Evolutionary conservation across 2,329 filamentous ascomycete genomes (phyloP), one percentile per base, ranked within the genome.

Genomic region (Acrodontium crateriforme): DNA sequence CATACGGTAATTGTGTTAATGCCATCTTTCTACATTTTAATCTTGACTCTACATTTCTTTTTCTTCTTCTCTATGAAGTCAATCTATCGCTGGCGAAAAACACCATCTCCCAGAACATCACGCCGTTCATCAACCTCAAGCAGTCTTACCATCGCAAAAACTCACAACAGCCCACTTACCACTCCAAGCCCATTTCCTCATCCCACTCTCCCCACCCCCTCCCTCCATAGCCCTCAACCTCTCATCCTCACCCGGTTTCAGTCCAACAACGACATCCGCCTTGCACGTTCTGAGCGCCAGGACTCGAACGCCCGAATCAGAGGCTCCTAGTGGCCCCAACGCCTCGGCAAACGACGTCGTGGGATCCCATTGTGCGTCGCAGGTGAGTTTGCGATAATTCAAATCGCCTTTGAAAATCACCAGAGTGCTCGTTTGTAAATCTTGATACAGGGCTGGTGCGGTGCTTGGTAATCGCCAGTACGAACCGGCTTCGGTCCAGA

Each of bases 121-220:
- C n/a, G n/a, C n/a, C n/a, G n/a, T n/a, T n/a, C n/a, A n/a, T n/a
- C n/a, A n/a, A n/a, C n/a, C n/a, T n/a, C n/a, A n/a, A n/a, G n/a
- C n/a, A 28, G 29, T 34, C 51, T 79, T 79, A 0, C 79, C 79
- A 41, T 77, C 68, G 24, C 69, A 83, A 45, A 85, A 83, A 16
- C 81, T 84, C 4, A 92, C 75, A n/a, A 95, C 83, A 5, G 87
- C 87, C 80, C 82, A 95, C 56, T 94, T 94, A 22, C 87, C 87
- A 47, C 72, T 79, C 85, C 85, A 95, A 0, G 83, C 85, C 87
- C 87, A 95, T 53, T 81, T 79, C 31, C 89, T 67, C 14, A 72
- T 67, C 19, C 35, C 37, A 14, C 23, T 27, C 4, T 34, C 32
- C 14, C 27, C 36, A 8, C 33, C 37, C 11, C 34, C 28, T 18